Evolutionary conservation across 495 filamentous ascomycete species (phyloP).

Genomic region (Neurospora tetrasperma): DNA sequence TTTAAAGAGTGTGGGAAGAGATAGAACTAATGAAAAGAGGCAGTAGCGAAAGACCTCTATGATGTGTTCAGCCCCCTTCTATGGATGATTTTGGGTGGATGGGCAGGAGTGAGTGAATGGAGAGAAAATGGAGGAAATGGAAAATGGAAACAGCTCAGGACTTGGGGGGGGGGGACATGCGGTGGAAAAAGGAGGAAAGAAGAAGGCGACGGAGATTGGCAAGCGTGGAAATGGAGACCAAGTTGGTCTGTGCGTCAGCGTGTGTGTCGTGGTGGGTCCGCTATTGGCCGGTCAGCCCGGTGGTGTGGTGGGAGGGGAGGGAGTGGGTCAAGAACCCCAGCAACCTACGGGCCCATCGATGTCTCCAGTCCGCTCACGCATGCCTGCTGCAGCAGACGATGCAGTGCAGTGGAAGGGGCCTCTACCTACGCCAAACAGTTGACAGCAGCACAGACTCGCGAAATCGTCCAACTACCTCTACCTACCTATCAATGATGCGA

Average conservation of each 20-base stretch:
- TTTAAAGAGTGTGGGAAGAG: not conserved
- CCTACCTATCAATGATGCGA: not conserved
- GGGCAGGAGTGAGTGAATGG: not conserved
- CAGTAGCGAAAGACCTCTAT: not conserved
- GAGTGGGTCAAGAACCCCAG: not conserved
- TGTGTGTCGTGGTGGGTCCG: not conserved
- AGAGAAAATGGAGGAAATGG: not conserved
- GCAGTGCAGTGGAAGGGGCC: not conserved
- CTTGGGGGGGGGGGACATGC: not conserved
- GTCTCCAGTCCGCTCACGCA: not conserved
- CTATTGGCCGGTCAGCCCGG: not conserved
- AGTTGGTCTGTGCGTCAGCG: not conserved
- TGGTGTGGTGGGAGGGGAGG: not conserved
- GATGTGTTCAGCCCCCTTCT: not conserved
- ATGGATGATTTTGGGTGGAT: not conserved
- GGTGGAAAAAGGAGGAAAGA: not conserved
- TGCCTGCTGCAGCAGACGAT: not conserved
- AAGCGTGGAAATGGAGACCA: not conserved
- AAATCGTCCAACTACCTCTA: not conserved
- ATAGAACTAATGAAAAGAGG: not conserved
- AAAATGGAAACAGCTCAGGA: not conserved
- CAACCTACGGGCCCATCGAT: not conserved
- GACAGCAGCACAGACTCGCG: not conserved
- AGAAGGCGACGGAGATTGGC: not conserved
- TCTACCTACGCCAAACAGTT: not conserved